Conservation (phyloP, 148 eudicot species). For the Rhododendron ferrugineum region DNA sequence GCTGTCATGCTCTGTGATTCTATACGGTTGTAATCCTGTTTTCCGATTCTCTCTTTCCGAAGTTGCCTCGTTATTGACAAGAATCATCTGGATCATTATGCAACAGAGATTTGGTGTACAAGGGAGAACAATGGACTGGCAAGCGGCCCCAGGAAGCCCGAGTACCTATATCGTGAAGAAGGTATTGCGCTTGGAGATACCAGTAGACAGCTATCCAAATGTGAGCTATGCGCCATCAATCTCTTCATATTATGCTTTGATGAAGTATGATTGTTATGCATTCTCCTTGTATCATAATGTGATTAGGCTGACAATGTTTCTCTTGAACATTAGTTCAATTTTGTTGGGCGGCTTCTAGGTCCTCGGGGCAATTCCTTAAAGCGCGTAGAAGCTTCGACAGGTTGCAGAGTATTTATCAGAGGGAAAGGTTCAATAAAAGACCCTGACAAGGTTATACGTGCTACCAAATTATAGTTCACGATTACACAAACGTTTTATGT, state of each 20-base stretch:
- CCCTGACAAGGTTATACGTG: constrained; percentile 31
- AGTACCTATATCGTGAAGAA: constrained; percentile 30
- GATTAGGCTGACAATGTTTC: constrained; percentile 11
- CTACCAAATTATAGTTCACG: neutral
- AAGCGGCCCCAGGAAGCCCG: constrained; percentile 39
- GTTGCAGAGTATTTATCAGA: constrained; percentile 48
- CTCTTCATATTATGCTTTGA: neutral
- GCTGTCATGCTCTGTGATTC: neutral
- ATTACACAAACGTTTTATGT: neutral
- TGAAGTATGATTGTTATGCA: neutral
- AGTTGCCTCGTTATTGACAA: neutral
- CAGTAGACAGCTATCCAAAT: constrained; percentile 45
- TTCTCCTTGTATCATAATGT: neutral
- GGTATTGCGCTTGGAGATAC: constrained; percentile 44
- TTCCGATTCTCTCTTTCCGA: neutral
- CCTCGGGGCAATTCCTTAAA: constrained; percentile 51
- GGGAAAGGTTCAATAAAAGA: constrained; percentile 53
- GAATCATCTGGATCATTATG: neutral
- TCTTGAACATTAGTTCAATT: constrained; percentile 34
- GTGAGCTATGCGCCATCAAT: constrained; percentile 20
- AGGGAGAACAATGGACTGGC: constrained; percentile 40
- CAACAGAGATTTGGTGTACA: constrained; percentile 34
- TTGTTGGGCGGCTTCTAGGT: constrained; percentile 52
- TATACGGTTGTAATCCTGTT: neutral
- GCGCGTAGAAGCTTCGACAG: constrained; percentile 52